These are phyloP conservation scores for Lactarius evosmus DNA, from an alignment of 768 basidiomycete genomes.

Conservation along the genomic window DNA sequence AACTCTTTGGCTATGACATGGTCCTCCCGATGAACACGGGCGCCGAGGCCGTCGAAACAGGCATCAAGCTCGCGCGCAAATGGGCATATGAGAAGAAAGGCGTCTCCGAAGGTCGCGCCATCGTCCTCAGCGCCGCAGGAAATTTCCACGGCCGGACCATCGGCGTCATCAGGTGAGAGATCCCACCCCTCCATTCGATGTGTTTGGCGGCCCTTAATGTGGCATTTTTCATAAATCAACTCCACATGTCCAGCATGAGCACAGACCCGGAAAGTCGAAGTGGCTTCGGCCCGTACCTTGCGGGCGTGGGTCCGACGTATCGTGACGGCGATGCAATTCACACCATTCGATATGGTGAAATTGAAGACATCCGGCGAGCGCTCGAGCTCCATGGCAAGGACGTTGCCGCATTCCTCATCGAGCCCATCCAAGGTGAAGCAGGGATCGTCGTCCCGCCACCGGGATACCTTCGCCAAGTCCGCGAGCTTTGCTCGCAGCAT, in stretches of 20 bases:
- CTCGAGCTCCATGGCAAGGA: slow-evolving; percentile 76
- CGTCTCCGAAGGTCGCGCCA: slow-evolving; percentile 75
- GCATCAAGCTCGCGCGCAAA: slow-evolving; percentile 93
- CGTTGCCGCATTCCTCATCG: slow-evolving; percentile 90
- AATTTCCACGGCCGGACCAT: slow-evolving; percentile 97
- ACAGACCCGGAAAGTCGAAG: slow-evolving; percentile 87
- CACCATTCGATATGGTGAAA: slow-evolving; percentile 78
- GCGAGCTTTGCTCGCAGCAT: slow-evolving; percentile 84
- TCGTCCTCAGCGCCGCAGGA: slow-evolving; percentile 79
- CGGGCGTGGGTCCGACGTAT: slow-evolving; percentile 78
- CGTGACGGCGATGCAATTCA: slow-evolving; percentile 49
- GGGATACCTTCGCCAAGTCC: slow-evolving; percentile 78
- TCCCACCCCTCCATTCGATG: slow-evolving; percentile 13
- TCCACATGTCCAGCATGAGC: slow-evolving; percentile 75
- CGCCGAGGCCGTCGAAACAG: slow-evolving; percentile 96
- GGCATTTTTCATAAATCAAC: slow-evolving; percentile 2
- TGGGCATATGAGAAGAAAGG: slow-evolving; percentile 94
- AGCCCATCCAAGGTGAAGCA: slow-evolving; percentile 99
- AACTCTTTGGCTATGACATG: slow-evolving; percentile 90
- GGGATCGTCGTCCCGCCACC: slow-evolving; percentile 90
- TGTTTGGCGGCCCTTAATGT: slow-evolving; percentile 8
- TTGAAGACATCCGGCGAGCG: slow-evolving; percentile 78
- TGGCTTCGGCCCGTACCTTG: slow-evolving; percentile 90
- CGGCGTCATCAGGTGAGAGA: slow-evolving; percentile 69
- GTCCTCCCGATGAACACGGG: slow-evolving; percentile 99